Evolutionary conservation across 2,329 filamentous ascomycete genomes (phyloP).

Genomic region (Alternaria consortialis): DNA sequence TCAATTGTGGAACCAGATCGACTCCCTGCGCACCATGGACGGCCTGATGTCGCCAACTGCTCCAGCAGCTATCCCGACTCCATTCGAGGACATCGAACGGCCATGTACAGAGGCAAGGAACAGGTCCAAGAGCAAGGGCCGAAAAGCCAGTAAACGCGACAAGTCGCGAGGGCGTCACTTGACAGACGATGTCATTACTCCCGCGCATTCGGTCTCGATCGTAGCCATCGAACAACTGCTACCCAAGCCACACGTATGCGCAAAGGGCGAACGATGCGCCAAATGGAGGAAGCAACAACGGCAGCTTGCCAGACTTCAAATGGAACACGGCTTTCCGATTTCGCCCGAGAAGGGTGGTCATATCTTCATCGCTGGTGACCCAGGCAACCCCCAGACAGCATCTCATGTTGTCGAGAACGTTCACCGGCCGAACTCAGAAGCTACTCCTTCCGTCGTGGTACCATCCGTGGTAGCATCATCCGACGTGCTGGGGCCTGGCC

Average conservation of each 20-base stretch:
- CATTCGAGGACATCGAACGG: slow-evolving; percentile 59
- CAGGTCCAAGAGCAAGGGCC: slow-evolving; percentile 49
- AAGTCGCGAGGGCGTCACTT: slow-evolving; percentile 46
- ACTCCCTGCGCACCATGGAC: slow-evolving; percentile 66
- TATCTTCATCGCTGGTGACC: slow-evolving; percentile 80
- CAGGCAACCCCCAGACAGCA: slow-evolving; percentile 76
- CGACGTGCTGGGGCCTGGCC: slow-evolving; percentile 80
- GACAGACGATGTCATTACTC: slow-evolving; percentile 73
- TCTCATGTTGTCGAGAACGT: slow-evolving; percentile 62
- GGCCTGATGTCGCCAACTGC: slow-evolving; percentile 50
- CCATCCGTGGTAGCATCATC: slow-evolving; percentile 87
- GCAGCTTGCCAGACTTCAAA: slow-evolving; percentile 76
- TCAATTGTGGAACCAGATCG: slow-evolving; percentile 81
- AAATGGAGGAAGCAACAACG: slow-evolving; percentile 85
- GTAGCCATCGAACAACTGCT: slow-evolving; percentile 90
- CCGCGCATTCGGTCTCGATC: slow-evolving; percentile 86
- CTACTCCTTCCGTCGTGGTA: slow-evolving; percentile 61
- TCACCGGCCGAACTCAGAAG: slow-evolving; percentile 76
- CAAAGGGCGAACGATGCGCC: slow-evolving; percentile 84
- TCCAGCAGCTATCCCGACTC: slow-evolving; percentile 58
- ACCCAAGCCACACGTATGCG: slow-evolving; percentile 83
- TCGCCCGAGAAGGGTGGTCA: slow-evolving; percentile 69
- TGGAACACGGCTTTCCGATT: slow-evolving; percentile 73
- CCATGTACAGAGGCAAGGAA: slow-evolving; percentile 52
- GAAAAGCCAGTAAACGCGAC: slow-evolving; percentile 41